phyloP scores from a whole-genome alignment of 441 rosid species.

The Pelargonium citronellum region DNA sequence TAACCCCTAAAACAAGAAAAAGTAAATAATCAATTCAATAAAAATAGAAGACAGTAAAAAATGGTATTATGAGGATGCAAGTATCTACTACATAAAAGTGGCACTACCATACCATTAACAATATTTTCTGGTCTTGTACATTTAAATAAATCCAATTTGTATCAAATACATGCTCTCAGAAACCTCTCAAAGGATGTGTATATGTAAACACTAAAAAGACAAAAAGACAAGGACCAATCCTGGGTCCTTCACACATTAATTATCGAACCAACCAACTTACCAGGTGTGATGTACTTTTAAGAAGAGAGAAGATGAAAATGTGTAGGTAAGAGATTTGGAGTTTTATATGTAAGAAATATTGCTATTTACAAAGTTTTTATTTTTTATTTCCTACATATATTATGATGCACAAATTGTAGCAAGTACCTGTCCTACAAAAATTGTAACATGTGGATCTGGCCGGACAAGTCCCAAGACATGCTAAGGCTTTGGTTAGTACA shows the following conservation, averaged over 20 bases:
- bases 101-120: neutral
- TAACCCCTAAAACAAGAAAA: conserved; percentile 49
- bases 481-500: no score
- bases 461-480: no score
- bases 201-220: neutral
- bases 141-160: neutral
- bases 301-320: neutral
- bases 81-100: neutral
- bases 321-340: neutral
- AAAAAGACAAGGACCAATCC: neutral
- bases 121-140: neutral
- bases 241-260: neutral
- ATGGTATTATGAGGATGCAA: neutral
- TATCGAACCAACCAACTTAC: neutral
- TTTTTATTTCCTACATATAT: neutral
- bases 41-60: neutral
- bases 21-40: neutral
- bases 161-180: neutral
- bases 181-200: neutral
- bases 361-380: neutral
- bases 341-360: neutral
- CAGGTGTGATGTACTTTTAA: neutral
- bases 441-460: no score
- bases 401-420: no score
- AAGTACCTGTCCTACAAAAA: no score